Base-by-base conservation (phyloP, 2,329 filamentous ascomycete genomes). In the Exutisphaerella laricina region DNA sequence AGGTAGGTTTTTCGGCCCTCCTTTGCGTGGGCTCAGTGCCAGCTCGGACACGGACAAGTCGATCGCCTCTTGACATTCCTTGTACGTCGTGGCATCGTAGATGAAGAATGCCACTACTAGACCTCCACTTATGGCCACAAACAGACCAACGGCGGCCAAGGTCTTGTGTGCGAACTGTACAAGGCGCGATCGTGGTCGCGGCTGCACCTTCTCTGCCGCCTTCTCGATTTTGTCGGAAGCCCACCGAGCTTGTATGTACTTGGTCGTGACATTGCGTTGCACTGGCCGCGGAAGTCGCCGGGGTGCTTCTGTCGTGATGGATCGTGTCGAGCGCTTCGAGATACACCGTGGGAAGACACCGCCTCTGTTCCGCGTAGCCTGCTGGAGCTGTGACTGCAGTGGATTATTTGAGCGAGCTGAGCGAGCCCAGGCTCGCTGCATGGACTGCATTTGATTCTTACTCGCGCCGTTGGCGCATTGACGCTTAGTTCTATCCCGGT, bases 1-100 rank as follows among this genome's bases (percentile, higher is more conserved):
- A 1, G 90, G 92, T 23, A 98, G 70, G 58, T 98, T 95, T 73
- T 98, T 97, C 0, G 90, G 89, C 0, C 92, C 92, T 42, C 92
- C 92, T 46, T 76, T 77, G 51, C 82, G 78, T 1, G 92, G 92
- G 44, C 80, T 81, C 40, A 98, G 70, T 1, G 92, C 92, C 25
- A 88, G 69, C 55, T 87, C 78, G 1, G 89, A 89, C n/a, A 98
- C 84, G 37, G 83, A 77, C 45, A 95, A 80, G 56, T 96, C 89
- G 51, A 72, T 70, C 18, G 75, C 73, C 5, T 74, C 77, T 2
- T 77, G 69, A 34, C 82, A 73, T 51, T 88, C 84, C 46, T 79
- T 81, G 70, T 98, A 98, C 10, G 92, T 98, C 35, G 80, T 84
- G 7, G 89, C 84, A 70, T 98, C 92, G 69, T 94, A 98, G 56